These are phyloP conservation scores for Fusarium tuaranense DNA, from an alignment of 2,329 filamentous ascomycete genomes.

Conservation along the genomic window DNA sequence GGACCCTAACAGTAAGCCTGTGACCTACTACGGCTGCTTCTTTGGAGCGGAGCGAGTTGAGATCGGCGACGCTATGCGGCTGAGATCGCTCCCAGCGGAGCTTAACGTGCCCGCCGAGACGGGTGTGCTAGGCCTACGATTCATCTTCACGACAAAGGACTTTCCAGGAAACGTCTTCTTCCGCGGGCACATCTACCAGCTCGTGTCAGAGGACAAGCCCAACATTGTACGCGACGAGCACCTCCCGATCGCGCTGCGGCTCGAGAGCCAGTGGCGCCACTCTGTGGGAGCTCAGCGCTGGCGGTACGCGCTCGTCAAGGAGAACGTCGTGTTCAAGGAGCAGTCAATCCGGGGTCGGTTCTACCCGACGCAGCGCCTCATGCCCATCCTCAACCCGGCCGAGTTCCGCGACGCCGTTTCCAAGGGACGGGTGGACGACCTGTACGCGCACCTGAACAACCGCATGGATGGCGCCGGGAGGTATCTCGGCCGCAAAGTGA, in stretches of 20 bases:
- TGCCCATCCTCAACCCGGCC: conserved; percentile 60
- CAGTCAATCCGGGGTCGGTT: conserved; percentile 65
- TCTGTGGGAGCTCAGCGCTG: conserved; percentile 48
- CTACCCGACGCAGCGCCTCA: conserved; percentile 66
- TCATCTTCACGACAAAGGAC: conserved; percentile 54
- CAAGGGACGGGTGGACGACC: conserved; percentile 56
- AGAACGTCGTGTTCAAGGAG: conserved; percentile 62
- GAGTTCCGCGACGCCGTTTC: conserved; percentile 53
- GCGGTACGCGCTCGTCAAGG: conserved; percentile 56
- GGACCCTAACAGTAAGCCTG: conserved; percentile 48
- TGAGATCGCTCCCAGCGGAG: conserved; percentile 56
- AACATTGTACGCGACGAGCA: conserved; percentile 51
- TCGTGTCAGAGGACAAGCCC: conserved; percentile 46
- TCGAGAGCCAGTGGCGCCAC: conserved; percentile 55
- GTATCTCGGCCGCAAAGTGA: conserved; percentile 56
- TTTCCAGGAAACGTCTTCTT: conserved; percentile 54
- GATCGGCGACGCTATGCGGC: conserved; percentile 61
- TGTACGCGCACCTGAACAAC: conserved; percentile 65
- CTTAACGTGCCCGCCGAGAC: conserved; percentile 48
- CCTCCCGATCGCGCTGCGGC: conserved; percentile 55
- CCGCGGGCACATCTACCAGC: conserved; percentile 55
- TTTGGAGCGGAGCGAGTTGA: conserved; percentile 63
- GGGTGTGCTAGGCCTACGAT: conserved; percentile 53
- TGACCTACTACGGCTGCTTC: conserved; percentile 60
- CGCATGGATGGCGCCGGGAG: conserved; percentile 56